phyloP scores from a whole-genome alignment of 352 stramenopile species.

The Globisporangium solare region DNA sequence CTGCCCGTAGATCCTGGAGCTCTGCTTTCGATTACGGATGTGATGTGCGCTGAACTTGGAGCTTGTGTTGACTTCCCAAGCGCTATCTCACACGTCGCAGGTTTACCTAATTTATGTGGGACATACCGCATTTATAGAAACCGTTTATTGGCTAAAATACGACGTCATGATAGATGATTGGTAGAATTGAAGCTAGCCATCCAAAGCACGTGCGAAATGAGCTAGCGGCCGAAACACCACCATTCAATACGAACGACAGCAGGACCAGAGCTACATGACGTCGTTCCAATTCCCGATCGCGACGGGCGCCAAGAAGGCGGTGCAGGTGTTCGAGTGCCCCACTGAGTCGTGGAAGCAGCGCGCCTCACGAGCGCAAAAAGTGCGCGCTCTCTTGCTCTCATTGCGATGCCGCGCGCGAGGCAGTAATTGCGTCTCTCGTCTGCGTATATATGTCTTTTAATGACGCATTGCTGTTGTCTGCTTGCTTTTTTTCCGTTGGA shows the following conservation, averaged over 20 bases:
- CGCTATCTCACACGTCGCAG: slow-evolving; percentile 22
- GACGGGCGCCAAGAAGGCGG: slow-evolving; percentile 68
- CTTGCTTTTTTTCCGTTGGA: slow-evolving; percentile 1
- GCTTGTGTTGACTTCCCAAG: too few species aligned
- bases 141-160: slow-evolving; percentile 12
- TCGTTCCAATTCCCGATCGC: slow-evolving; percentile 71
- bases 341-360: slow-evolving; percentile 66
- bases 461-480: slow-evolving; percentile 6
- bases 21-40: too few species aligned
- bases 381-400: slow-evolving; percentile 13
- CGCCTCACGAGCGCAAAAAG: slow-evolving; percentile 22
- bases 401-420: neutral
- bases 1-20: too few species aligned
- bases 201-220: slow-evolving; percentile 7
- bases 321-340: slow-evolving; percentile 77
- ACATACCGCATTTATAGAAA: slow-evolving; percentile 1
- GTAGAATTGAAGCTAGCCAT: slow-evolving; percentile 9
- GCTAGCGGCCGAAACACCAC: neutral
- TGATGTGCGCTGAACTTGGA: too few species aligned
- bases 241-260: neutral
- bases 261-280: slow-evolving; percentile 17
- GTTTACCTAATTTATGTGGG: slow-evolving; percentile 10
- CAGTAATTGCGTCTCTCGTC: neutral
- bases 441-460: neutral
- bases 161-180: too few species aligned